Base-by-base conservation (phyloP, 2,329 filamentous ascomycete species). In the Cercospora zeae-maydis region DNA sequence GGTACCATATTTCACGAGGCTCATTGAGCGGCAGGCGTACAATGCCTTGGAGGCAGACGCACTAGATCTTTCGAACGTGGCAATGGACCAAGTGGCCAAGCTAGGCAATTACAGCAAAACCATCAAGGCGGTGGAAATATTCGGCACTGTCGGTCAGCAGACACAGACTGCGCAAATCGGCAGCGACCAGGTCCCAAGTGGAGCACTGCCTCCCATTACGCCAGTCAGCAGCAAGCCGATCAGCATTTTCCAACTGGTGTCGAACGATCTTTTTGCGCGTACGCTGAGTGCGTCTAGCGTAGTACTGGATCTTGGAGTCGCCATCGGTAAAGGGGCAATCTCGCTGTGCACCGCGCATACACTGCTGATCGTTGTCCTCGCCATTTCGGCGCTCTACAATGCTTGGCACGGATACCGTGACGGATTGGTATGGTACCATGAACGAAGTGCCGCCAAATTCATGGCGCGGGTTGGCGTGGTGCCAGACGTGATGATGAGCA, bases 401-500 rank as follows among this genome's bases (percentile, higher is more conserved):
- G 77, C 89, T 21, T 83, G 92, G 68, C 86, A 93, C 72, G 87
- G 90, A 0, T 90, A 89, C 11, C 86, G 88, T 66, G 87, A 91
- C 73, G 85, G 85, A 6, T 86, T 87, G 70, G 81, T 84, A 1
- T 98, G 92, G 92, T 96, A 91, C 89, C 83, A 85, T 51, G 93
- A 98, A 78, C 86, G 92, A 62, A 88, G 86, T 63, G 92, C 93
- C 1, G 84, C 84, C 14, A 87, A 83, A 42, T 96, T 93, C 75
- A 95, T 99, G 92, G 81, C 81, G 34, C 83, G 88, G 11, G 79
- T 98, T 13, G 93, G 93, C 9, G 87, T 98, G 7, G 84, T 85
- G 2, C 91, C 93, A 7, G 89, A 96, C 69, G 77, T 83, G 19
- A 84, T 89, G 66, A 93, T 97, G 90, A 90, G 89, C 77, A 92